phyloP scores from a whole-genome alignment of 2,329 filamentous ascomycete genomes.

The Phialophora tarda region DNA sequence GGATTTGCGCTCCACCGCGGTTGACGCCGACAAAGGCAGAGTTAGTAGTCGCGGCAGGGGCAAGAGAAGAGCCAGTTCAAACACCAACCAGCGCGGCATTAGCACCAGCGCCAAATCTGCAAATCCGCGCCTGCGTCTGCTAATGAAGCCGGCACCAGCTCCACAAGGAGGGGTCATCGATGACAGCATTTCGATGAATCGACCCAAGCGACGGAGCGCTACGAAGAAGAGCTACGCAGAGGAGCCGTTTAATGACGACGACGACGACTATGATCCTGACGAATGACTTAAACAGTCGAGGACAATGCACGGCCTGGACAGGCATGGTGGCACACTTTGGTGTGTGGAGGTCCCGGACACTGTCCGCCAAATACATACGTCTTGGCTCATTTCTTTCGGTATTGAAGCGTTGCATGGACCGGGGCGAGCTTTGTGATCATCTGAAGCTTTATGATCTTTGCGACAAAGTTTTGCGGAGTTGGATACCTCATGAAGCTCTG shows the following conservation, averaged over 20 bases:
- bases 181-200: neutral
- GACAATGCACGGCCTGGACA: neutral
- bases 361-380: neutral
- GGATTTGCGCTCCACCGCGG: neutral
- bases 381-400: neutral
- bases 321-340: neutral
- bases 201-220: conserved; percentile 15
- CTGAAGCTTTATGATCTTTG: neutral
- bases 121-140: neutral
- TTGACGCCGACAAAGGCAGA: neutral
- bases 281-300: neutral
- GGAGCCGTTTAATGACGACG: conserved; percentile 18
- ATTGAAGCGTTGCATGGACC: neutral
- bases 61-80: neutral
- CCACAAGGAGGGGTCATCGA: neutral
- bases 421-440: neutral
- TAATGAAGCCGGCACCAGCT: neutral
- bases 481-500: neutral
- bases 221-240: conserved; percentile 11
- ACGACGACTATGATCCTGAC: conserved; percentile 23
- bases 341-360: neutral
- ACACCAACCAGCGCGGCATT: neutral
- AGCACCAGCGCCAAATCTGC: neutral
- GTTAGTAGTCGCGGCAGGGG: neutral
- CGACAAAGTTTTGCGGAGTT: neutral